Conservation (phyloP, 1,284 basidiomycete genomes). For the Sphaerobolus stellatus region DNA sequence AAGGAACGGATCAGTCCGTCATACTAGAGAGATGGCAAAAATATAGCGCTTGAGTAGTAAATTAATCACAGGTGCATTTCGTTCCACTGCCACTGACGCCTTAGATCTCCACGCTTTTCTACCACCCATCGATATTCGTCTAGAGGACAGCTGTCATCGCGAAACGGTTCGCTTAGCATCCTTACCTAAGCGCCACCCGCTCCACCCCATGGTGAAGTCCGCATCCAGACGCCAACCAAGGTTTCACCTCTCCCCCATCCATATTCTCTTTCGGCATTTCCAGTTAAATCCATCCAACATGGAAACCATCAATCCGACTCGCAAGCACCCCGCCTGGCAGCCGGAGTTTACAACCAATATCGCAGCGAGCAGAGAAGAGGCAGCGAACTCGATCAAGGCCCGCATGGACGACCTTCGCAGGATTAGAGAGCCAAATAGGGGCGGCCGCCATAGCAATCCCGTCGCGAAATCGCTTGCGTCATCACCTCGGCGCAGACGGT, state of each 20-base stretch:
- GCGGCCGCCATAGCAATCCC: neutral
- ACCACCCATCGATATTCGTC: conserved; percentile 27
- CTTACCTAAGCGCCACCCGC: neutral
- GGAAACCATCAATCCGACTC: neutral
- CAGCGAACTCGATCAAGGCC: neutral
- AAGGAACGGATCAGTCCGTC: neutral
- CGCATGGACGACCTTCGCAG: neutral
- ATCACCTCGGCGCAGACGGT: neutral
- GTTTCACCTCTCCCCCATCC: neutral
- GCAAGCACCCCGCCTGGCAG: neutral
- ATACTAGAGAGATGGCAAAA: neutral
- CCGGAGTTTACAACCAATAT: neutral
- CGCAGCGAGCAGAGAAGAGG: neutral
- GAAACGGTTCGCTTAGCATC: neutral
- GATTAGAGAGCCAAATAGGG: neutral
- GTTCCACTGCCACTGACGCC: neutral
- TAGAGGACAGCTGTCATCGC: conserved; percentile 26
- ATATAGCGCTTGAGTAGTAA: conserved; percentile 6
- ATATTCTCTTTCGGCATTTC: neutral
- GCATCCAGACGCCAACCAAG: neutral
- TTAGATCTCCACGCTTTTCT: conserved; percentile 7
- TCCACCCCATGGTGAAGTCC: neutral
- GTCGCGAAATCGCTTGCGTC: too few species aligned
- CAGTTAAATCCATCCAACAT: neutral
- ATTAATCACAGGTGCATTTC: conserved; percentile 5